Conservation (phyloP, 805 yeast species). For the Wickerhamomyces ciferrii region DNA sequence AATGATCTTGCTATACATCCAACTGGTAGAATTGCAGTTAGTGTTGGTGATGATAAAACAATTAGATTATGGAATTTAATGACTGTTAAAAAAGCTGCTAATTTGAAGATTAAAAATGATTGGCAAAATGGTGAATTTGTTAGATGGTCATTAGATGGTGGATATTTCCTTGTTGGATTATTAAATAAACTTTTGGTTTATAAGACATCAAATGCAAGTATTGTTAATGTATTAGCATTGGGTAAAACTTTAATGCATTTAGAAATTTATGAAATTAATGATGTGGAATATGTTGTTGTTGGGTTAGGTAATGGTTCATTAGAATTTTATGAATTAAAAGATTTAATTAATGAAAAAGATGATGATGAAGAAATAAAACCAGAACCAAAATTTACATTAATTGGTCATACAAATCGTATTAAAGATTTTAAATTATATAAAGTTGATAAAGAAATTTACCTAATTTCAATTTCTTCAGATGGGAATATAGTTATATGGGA, state of each 20-base stretch:
- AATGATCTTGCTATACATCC: constrained; percentile 89
- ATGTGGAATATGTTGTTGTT: constrained; percentile 50
- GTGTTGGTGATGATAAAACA: constrained; percentile 82
- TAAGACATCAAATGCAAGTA: constrained; percentile 56
- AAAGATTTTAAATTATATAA: constrained; percentile 63
- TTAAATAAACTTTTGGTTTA: constrained; percentile 60
- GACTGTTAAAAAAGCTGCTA: constrained; percentile 93
- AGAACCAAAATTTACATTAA: constrained; percentile 52
- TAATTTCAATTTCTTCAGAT: constrained; percentile 86
- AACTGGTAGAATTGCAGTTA: constrained; percentile 81
- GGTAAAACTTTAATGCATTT: constrained; percentile 63
- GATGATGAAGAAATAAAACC: constrained; percentile 17
- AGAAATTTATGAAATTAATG: constrained; percentile 42
- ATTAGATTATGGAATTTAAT: constrained; percentile 91
- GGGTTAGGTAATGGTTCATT: constrained; percentile 74
- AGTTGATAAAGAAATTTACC: constrained; percentile 35
- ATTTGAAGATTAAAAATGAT: constrained; percentile 64
- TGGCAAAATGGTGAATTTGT: constrained; percentile 63
- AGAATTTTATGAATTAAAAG: constrained; percentile 43
- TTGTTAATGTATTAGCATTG: constrained; percentile 46
- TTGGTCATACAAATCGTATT: constrained; percentile 83
- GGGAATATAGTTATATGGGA: constrained; percentile 94
- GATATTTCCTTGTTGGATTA: constrained; percentile 71
- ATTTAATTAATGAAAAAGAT: constrained; percentile 23
- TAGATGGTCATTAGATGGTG: constrained; percentile 66